phyloP scores from a whole-genome alignment of 169 alveolate genomes.

The Plasmodium gonderi region DNA sequence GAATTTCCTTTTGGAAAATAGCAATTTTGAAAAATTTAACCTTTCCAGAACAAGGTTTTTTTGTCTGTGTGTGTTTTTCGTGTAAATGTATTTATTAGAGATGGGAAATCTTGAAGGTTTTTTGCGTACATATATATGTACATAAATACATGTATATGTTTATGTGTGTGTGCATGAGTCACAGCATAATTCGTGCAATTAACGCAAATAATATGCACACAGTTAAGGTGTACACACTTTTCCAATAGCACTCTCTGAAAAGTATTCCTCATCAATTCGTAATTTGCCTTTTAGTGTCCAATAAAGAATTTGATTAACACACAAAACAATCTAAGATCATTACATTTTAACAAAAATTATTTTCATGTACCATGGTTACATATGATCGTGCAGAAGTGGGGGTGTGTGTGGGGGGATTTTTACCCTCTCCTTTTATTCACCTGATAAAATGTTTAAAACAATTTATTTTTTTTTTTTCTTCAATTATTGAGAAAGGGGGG shows the following conservation, averaged over 20 bases:
- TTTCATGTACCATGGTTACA: background rate
- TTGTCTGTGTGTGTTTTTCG: background rate
- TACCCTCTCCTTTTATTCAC: background rate
- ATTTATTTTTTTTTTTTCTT: background rate
- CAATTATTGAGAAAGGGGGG: too few species aligned
- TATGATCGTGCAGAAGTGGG: background rate
- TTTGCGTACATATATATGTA: background rate
- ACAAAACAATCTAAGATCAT: background rate
- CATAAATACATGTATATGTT: background rate
- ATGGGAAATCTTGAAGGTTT: background rate
- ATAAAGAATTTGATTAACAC: background rate
- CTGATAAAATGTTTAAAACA: background rate
- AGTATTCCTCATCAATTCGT: too few species aligned
- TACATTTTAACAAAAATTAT: background rate
- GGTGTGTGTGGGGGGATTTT: too few species aligned
- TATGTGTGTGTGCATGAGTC: too few species aligned
- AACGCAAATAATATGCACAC: too few species aligned
- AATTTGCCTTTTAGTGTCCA: background rate
- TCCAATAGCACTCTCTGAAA: too few species aligned
- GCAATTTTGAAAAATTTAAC: background rate
- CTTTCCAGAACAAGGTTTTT: background rate
- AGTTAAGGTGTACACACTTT: too few species aligned
- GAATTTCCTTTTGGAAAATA: background rate
- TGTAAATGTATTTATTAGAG: background rate
- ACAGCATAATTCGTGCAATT: too few species aligned